These are phyloP conservation scores for Penicillium sp. DNA, from an alignment of 2,329 filamentous ascomycete species.

Conservation along the genomic window DNA sequence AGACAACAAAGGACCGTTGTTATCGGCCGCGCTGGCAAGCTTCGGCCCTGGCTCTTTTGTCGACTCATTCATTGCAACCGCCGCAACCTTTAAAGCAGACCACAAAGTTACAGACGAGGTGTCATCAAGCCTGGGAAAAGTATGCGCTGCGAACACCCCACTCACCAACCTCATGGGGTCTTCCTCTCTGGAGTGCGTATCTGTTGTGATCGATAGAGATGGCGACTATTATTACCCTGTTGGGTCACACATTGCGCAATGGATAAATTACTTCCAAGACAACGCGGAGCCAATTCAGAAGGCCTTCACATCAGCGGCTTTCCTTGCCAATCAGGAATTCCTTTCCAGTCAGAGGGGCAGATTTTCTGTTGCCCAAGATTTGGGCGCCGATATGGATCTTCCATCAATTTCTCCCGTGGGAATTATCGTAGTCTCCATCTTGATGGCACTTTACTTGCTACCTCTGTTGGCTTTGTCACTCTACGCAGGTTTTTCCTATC, in stretches of 20 bases:
- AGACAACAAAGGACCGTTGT: not conserved
- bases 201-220: not conserved
- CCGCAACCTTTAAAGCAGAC: not conserved
- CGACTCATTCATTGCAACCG: not conserved
- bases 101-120: not conserved
- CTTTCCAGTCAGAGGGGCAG: not conserved
- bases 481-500: not conserved
- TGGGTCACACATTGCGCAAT: not conserved
- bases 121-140: not conserved
- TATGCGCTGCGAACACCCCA: not conserved
- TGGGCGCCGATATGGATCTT: not conserved
- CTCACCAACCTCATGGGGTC: not conserved
- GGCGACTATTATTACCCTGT: not conserved
- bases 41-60: not conserved
- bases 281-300: not conserved
- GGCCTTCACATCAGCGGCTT: not conserved
- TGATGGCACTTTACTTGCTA: not conserved
- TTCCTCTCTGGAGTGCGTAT: not conserved
- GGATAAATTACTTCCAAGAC: not conserved
- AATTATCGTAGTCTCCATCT: not conserved
- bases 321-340: not conserved
- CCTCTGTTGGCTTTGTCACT: not conserved
- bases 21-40: not conserved
- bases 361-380: not conserved
- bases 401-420: not conserved